Percentiles rank a stretch among this genome's conserved stretches.
These are phyloP conservation scores for Aspergillus carbonarius DNA, from an alignment of 2,329 filamentous ascomycete species.

Conservation along the genomic window DNA sequence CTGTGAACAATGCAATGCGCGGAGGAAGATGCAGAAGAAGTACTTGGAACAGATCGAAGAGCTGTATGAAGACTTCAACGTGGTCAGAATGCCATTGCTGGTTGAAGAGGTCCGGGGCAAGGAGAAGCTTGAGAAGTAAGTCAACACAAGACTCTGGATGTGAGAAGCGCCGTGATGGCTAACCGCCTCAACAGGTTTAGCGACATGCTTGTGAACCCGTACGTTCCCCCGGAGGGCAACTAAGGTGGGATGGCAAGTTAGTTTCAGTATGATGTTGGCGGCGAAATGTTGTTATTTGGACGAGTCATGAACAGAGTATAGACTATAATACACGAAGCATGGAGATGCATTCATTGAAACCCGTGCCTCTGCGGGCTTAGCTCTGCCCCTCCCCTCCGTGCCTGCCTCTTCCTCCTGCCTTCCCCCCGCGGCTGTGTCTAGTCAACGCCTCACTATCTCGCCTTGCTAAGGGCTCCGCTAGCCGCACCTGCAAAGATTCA, in stretches of 20 bases:
- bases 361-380: background rate
- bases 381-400: background rate
- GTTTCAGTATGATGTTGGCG: constrained; percentile 15
- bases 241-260: constrained; percentile 16
- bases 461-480: constrained; percentile 8
- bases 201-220: constrained; percentile 51
- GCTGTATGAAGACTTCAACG: constrained; percentile 97
- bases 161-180: constrained; percentile 6
- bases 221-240: constrained; percentile 44
- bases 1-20: constrained; percentile 93
- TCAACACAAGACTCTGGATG: constrained; percentile 7
- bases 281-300: constrained; percentile 23
- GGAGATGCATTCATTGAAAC: constrained; percentile 3
- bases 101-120: constrained; percentile 95
- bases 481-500: constrained; percentile 4
- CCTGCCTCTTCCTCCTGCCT: background rate
- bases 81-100: constrained; percentile 95
- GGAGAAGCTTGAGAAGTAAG: constrained; percentile 81
- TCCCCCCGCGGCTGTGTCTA: background rate
- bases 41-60: constrained; percentile 99
- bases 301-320: constrained; percentile 42
- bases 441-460: constrained; percentile 16
- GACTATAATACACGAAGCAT: constrained; percentile 34
- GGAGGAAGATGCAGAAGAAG: constrained; percentile 98
- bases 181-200: constrained; percentile 42